A percentile compares a stretch with the other conserved stretches of the same genome.
These are phyloP conservation scores for Neurospora africana DNA, from an alignment of 495 filamentous ascomycete genomes.

Conservation along the genomic window DNA sequence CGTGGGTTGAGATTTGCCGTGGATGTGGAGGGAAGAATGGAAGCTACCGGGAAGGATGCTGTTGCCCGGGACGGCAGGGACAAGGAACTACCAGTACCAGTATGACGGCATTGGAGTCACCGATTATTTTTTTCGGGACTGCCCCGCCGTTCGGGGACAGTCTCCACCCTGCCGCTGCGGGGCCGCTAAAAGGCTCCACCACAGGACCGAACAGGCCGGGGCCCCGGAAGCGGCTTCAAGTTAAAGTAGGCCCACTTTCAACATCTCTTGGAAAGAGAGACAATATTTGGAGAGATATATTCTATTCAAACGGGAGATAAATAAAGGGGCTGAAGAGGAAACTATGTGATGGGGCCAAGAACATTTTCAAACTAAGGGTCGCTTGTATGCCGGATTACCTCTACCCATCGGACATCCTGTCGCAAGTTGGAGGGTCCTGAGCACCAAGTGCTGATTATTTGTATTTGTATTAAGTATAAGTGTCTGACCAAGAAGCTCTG, in stretches of 20 bases:
- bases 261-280: background rate
- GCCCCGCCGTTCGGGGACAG: background rate
- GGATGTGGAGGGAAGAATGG: background rate
- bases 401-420: background rate
- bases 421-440: background rate
- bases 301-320: background rate
- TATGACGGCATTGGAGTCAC: background rate
- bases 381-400: background rate
- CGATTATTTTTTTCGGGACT: background rate
- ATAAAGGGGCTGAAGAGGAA: background rate
- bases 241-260: background rate
- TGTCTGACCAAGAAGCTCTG: background rate
- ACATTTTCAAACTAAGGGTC: background rate
- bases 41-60: background rate
- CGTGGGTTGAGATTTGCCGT: background rate
- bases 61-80: background rate
- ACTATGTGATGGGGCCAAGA: background rate
- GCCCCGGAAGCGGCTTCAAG: background rate
- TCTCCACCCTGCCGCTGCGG: background rate
- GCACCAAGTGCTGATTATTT: background rate
- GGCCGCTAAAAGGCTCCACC: background rate
- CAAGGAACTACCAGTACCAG: background rate
- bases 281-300: background rate
- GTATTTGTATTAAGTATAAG: background rate
- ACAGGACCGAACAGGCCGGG: background rate